Evolutionary conservation across 108 stramenopile species (phyloP), one percentile per base, ranked within the genome.

Genomic region (Fistulifera solaris): DNA sequence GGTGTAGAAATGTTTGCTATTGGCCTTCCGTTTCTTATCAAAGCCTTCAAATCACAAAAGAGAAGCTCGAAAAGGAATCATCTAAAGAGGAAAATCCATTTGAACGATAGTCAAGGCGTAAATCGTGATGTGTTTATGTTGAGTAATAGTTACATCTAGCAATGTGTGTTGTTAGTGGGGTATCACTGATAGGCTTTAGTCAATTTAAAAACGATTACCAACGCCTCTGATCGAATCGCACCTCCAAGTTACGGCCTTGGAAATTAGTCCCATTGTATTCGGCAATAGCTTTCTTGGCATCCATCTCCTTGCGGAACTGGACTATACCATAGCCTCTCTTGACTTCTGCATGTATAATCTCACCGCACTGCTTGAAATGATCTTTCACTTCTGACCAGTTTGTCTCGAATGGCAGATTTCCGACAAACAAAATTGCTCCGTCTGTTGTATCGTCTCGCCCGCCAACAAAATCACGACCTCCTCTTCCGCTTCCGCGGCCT

Each of bases 361-460:
- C 81, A 1, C 87, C 89, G 72, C 66, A 68, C 41, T 75, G 62
- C 28, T 66, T 52, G 59, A 96, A 94, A 59, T 86, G 73, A 65
- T 96, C 89, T 60, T 94, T 94, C 45, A 96, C 75, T 11, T 88
- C 84, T 46, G 63, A 65, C 92, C 92, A 92, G 23, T 71, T 70
- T 10, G 81, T 77, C 16, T 80, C 74, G 51, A 61, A 88, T 27
- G 83, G 63, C 19, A 96, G 62, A 62, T 96, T 94, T n/a, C 87
- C 81, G 8, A 96, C 81, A 57, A 70, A 94, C 10, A 94, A 56
- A 54, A 80, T 77, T 13, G 61, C 68, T 35, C 71, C 76, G 27
- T 38, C 48, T 23, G 31, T 3, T 6, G 54, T n/a, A 1, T 23
- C 48, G 27, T 19, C 23, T 18, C 48, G 40, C 25, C 68, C 67